Base-by-base conservation (phyloP, 345 rosid species). In the Rhizophora apiculata region DNA sequence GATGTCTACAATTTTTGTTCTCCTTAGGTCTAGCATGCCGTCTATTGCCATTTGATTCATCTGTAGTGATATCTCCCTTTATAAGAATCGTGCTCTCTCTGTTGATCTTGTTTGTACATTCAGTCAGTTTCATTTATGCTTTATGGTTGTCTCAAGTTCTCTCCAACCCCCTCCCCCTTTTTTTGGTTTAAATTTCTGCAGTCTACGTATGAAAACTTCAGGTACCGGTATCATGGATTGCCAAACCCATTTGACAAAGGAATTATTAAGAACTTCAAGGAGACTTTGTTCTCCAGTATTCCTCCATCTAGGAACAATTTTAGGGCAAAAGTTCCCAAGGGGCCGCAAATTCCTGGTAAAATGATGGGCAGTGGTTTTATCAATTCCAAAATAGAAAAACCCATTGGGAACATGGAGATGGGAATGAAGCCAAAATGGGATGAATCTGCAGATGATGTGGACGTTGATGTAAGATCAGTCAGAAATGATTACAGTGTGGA, bases 171-270 rank as follows among this genome's bases (percentile, higher is more conserved):
- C 2, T 4, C 24, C 18, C 0, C 19, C 62, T 59, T 26, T 31
- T n/a, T 75, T 79, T 53, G 21, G 6, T 4, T 20, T 4, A n/a
- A 24, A 20, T 54, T 54, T 54, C 24, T 8, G 58, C 96, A 95
- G 99, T 90, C 97, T 36, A 95, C 99, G 0, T 88, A 95, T 36
- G 99, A 92, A 68, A 95, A 92, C 79, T 90, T 90, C 68, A 90
- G 96, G 80, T 83, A 82, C 68, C 90, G 87, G 36, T 90, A 90
- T 74, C 91, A 85, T 52, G 73, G 82, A 31, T 86, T 60, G 15
- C 71, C 72, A 66, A 95, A 88, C 82, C 98, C 99, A 2, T 95
- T 76, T 68, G 83, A 92, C 83, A 84, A 52, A 82, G 99, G 99
- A 61, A 59, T 90, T 39, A 22, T 87, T 7, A 63, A 76, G 34